Conservation (phyloP, 306 rosid species). For the Cucurbita moschata region DNA sequence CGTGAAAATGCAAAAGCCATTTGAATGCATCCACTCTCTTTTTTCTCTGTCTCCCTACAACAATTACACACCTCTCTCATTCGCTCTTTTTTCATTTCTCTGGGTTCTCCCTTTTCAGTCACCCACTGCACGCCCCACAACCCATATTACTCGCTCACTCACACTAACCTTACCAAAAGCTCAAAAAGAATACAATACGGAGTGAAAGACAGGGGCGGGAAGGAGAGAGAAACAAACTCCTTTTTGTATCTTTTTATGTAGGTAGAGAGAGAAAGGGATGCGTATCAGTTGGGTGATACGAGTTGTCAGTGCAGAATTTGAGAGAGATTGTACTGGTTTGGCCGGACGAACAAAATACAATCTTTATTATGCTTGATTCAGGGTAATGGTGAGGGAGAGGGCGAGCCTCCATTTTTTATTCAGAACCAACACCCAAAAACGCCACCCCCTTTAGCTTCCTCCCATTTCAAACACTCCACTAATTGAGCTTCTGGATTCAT, state of each 20-base stretch:
- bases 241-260: neutral
- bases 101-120: slow-evolving; percentile 3
- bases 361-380: neutral
- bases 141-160: slow-evolving; percentile 9
- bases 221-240: neutral
- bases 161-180: slow-evolving; percentile 10
- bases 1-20: slow-evolving; percentile 5
- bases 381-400: neutral
- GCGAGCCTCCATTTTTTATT: neutral
- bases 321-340: neutral
- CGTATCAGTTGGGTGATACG: slow-evolving; percentile 18
- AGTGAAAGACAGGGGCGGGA: neutral
- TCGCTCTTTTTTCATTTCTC: neutral
- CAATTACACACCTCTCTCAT: neutral
- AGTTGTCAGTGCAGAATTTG: slow-evolving; percentile 33
- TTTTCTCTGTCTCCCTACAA: neutral
- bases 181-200: neutral
- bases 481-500: neutral
- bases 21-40: neutral
- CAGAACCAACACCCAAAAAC: neutral
- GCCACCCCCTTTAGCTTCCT: neutral
- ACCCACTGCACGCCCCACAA: slow-evolving; percentile 7
- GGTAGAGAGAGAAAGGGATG: slow-evolving; percentile 6
- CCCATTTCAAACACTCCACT: neutral
- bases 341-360: neutral